phyloP scores from a whole-genome alignment of 805 yeast species.

The Sugiyamaella marilandica region DNA sequence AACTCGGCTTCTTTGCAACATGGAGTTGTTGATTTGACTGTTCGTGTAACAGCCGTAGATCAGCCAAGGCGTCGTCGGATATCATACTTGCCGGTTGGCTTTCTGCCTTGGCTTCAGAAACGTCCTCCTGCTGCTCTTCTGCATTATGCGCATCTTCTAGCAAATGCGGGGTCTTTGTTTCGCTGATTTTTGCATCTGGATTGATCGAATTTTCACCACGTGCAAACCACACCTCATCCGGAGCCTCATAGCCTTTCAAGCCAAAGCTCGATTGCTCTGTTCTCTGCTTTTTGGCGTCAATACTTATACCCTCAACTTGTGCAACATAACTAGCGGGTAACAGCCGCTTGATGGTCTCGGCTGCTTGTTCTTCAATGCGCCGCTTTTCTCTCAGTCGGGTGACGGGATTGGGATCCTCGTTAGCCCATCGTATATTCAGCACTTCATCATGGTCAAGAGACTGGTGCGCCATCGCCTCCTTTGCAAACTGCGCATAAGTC shows the following conservation, averaged over 20 bases:
- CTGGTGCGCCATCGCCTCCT: slow-evolving; percentile 90
- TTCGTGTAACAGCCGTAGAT: neutral
- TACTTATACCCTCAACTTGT: slow-evolving; percentile 29
- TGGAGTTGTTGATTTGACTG: neutral
- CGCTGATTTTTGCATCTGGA: slow-evolving; percentile 6
- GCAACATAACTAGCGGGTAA: slow-evolving; percentile 45
- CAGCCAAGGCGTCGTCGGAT: neutral
- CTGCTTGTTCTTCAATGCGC: slow-evolving; percentile 47
- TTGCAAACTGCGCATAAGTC: slow-evolving; percentile 84
- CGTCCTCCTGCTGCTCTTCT: too few relatives aligned
- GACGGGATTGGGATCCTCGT: slow-evolving; percentile 76
- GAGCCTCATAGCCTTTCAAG: slow-evolving; percentile 27
- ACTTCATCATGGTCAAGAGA: slow-evolving; percentile 62
- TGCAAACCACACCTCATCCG: slow-evolving; percentile 25
- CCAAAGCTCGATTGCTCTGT: slow-evolving; percentile 15
- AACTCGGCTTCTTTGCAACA: neutral
- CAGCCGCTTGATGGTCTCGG: slow-evolving; percentile 37
- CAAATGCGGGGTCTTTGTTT: neutral
- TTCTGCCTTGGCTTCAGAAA: too few relatives aligned
- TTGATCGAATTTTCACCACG: slow-evolving; percentile 18
- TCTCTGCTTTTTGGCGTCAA: slow-evolving; percentile 6
- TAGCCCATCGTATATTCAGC: slow-evolving; percentile 79
- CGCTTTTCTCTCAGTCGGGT: slow-evolving; percentile 49
- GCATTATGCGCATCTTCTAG: too few relatives aligned
- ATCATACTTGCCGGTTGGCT: neutral